These are phyloP conservation scores for Fusarium graminum DNA, from an alignment of 2,329 filamentous ascomycete genomes.

Conservation along the genomic window DNA sequence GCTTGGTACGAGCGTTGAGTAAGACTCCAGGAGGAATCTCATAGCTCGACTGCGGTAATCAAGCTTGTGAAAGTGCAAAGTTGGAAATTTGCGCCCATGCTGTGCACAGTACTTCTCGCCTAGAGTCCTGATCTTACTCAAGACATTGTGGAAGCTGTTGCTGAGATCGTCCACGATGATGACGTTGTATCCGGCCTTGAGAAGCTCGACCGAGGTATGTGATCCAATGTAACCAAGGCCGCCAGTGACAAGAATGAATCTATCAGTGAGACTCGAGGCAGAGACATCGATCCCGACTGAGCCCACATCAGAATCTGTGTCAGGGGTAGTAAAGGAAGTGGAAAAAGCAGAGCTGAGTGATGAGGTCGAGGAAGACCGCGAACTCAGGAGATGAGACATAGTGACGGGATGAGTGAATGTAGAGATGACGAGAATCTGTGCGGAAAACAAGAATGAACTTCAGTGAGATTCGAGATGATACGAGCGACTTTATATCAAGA, in stretches of 20 bases:
- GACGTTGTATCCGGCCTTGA: constrained; percentile 67
- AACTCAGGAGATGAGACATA: constrained; percentile 1
- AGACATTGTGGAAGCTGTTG: constrained; percentile 56
- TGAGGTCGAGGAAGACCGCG: constrained; percentile 2
- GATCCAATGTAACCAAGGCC: constrained; percentile 69
- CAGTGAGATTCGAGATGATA: not conserved
- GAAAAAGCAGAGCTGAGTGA: not conserved
- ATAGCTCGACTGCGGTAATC: constrained; percentile 56
- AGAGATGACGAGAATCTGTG: not conserved
- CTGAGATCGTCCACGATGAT: constrained; percentile 61
- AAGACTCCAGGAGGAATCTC: constrained; percentile 55
- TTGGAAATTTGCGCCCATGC: constrained; percentile 30
- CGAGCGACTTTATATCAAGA: not conserved
- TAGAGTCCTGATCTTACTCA: constrained; percentile 28
- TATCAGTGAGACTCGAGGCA: constrained; percentile 9
- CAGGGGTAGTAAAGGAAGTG: constrained; percentile 6
- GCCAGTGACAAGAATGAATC: constrained; percentile 63
- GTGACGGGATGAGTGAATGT: not conserved
- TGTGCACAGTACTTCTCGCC: constrained; percentile 26
- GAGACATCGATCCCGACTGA: not conserved
- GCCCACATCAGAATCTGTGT: not conserved
- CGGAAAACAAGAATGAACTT: not conserved
- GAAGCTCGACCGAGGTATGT: constrained; percentile 66
- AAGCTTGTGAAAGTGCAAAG: constrained; percentile 56
- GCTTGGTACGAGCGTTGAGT: constrained; percentile 42